These are phyloP conservation scores for Fusarium poae DNA, from an alignment of 2,329 filamentous ascomycete genomes.

Conservation along the genomic window DNA sequence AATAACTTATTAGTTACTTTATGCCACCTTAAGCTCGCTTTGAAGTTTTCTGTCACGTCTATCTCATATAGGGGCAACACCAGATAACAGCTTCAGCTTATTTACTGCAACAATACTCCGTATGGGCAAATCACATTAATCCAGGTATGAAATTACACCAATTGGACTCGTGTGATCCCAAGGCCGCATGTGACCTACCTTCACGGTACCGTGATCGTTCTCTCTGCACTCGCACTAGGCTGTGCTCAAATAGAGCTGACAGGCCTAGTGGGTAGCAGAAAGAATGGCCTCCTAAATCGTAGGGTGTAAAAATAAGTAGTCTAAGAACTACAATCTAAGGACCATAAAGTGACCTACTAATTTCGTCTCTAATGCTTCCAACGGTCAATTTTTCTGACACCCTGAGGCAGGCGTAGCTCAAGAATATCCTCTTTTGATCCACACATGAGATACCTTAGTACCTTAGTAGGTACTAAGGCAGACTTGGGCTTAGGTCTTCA, in stretches of 20 bases:
- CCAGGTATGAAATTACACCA: conserved; percentile 8
- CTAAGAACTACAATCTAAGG: too few species aligned
- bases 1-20: not conserved
- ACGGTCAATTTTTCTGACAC: too few species aligned
- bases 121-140: conserved; percentile 1
- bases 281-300: conserved; percentile 6
- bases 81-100: not conserved
- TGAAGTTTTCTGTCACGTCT: not conserved
- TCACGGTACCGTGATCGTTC: conserved; percentile 20
- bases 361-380: too few species aligned
- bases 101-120: not conserved
- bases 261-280: not conserved
- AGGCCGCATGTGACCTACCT: conserved; percentile 35
- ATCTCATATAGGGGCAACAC: not conserved
- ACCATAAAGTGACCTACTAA: too few species aligned
- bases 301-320: too few species aligned
- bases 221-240: conserved; percentile 29
- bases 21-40: not conserved
- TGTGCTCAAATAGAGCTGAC: conserved; percentile 10
- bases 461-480: too few species aligned
- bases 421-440: too few species aligned
- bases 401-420: too few species aligned
- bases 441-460: too few species aligned
- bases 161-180: conserved; percentile 15
- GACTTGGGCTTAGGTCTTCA: not conserved